Evolutionary conservation across 139 green algal genomes (phyloP), one percentile per base, ranked within the genome.

Genomic region (Yamagishiella unicocca): DNA sequence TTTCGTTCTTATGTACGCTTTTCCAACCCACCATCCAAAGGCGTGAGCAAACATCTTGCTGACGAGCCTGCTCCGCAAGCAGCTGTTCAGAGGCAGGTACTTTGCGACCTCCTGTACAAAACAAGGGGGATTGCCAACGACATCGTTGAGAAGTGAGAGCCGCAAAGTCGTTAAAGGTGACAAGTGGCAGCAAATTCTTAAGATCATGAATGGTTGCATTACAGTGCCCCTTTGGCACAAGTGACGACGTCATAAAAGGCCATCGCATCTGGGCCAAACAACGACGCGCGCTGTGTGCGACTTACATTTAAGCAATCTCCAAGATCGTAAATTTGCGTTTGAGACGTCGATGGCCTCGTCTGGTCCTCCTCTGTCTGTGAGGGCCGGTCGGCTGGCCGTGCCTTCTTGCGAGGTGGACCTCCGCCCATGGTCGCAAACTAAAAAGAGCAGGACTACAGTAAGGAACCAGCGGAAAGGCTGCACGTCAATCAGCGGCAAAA

Each of bases 11-110:
- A n/a, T n/a, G n/a, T n/a, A n/a, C n/a, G n/a, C n/a, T n/a, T n/a
- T n/a, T n/a, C 40, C 42, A 45, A 53, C 77, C 14, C 2, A 73
- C 77, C 77, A 84, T 21, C 77, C 77, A 5, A 84, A 84, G 0
- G 77, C 77, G 17, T 84, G 25, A 5, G 77, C 77, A 29, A 84
- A 84, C 31, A 6, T 58, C 58, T 73, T 84, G 58, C 55, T 84
- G 2, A 84, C 77, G 31, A 55, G 25, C 37, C 77, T 40, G 29
- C 40, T 43, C 58, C 77, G 55, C 14, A 84, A 40, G 38, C 55
- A 84, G 37, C 77, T 84, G 4, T 58, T 55, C 4, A 61, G 58
- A 21, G 77, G 77, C 8, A 84, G 55, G 40, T 61, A n/a, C 38
- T 73, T 73, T 22, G 55, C 77, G 4, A 84, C 38, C 9, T 61